These are phyloP conservation scores for Lentinula novae-zelandiae DNA, from an alignment of 1,284 basidiomycete genomes.

Conservation along the genomic window DNA sequence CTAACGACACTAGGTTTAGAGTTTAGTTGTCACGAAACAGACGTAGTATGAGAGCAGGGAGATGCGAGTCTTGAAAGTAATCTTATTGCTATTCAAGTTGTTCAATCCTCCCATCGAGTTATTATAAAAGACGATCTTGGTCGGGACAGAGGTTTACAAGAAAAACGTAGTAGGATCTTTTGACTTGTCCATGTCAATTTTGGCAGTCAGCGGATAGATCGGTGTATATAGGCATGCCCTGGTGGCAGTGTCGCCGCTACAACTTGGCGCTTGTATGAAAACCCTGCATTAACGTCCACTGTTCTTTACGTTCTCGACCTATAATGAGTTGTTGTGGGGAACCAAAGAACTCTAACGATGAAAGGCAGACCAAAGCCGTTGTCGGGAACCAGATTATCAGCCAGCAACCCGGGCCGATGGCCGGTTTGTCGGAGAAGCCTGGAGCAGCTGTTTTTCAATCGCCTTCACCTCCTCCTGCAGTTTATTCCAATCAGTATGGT, in stretches of 20 bases:
- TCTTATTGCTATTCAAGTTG: too few relatives aligned
- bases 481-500: conserved; percentile 23
- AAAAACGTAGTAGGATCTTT: too few relatives aligned
- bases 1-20: too few relatives aligned
- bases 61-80: too few relatives aligned
- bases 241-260: conserved; percentile 9
- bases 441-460: conserved; percentile 27
- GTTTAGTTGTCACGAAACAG: too few relatives aligned
- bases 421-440: conserved; percentile 31
- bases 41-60: too few relatives aligned
- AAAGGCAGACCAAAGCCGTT: conserved; percentile 28
- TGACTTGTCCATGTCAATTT: too few relatives aligned
- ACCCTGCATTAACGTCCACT: conserved; percentile 4
- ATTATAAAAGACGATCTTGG: too few relatives aligned
- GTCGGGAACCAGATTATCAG: conserved; percentile 28
- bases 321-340: conserved; percentile 61
- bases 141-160: too few relatives aligned
- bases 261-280: neutral
- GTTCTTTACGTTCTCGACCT: conserved; percentile 1
- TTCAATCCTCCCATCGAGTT: too few relatives aligned
- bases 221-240: neutral
- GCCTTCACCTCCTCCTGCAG: conserved; percentile 43
- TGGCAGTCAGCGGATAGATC: too few relatives aligned
- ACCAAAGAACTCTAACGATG: conserved; percentile 25
- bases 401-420: conserved; percentile 49